Conservation (phyloP, 768 basidiomycete species). For the Mycena vitilis region DNA sequence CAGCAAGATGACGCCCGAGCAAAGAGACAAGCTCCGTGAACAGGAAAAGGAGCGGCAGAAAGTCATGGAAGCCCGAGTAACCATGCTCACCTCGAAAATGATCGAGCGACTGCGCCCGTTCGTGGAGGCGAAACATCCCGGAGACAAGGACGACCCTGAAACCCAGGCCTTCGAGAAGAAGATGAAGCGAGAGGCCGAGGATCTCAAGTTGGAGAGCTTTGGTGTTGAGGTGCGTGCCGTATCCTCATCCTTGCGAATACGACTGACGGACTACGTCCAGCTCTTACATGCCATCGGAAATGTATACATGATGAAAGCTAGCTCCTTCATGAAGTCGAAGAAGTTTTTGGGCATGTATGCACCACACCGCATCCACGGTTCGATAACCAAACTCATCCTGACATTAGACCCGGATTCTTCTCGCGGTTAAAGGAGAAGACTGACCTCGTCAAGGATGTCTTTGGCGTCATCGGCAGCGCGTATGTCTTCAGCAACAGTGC, state of each 20-base stretch:
- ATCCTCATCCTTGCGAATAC: not conserved
- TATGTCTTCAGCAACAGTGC: slow-evolving; percentile 52
- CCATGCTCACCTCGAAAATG: slow-evolving; percentile 80
- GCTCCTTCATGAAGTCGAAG: slow-evolving; percentile 90
- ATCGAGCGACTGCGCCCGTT: slow-evolving; percentile 88
- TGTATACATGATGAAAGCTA: slow-evolving; percentile 94
- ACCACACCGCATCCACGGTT: too few relatives aligned
- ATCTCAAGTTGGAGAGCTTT: slow-evolving; percentile 96
- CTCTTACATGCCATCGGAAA: slow-evolving; percentile 91
- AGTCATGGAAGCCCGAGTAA: slow-evolving; percentile 83
- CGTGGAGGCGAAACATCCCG: slow-evolving; percentile 89
- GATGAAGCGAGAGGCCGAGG: slow-evolving; percentile 89
- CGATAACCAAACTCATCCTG: not conserved
- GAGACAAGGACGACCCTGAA: slow-evolving; percentile 85
- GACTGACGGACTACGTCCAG: slow-evolving; percentile 48
- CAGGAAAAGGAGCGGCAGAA: slow-evolving; percentile 85
- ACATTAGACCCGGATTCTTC: slow-evolving; percentile 86
- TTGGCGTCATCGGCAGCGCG: slow-evolving; percentile 97
- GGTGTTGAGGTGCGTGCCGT: slow-evolving; percentile 81
- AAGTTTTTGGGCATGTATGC: slow-evolving; percentile 91
- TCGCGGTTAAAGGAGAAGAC: slow-evolving; percentile 96
- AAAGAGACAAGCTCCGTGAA: slow-evolving; percentile 84
- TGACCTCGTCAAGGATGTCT: slow-evolving; percentile 92
- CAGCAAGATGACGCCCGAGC: slow-evolving; percentile 78
- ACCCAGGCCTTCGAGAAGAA: slow-evolving; percentile 80